phyloP scores from a whole-genome alignment of 2,329 filamentous ascomycete genomes.

The Aureobasidium leucospermi region DNA sequence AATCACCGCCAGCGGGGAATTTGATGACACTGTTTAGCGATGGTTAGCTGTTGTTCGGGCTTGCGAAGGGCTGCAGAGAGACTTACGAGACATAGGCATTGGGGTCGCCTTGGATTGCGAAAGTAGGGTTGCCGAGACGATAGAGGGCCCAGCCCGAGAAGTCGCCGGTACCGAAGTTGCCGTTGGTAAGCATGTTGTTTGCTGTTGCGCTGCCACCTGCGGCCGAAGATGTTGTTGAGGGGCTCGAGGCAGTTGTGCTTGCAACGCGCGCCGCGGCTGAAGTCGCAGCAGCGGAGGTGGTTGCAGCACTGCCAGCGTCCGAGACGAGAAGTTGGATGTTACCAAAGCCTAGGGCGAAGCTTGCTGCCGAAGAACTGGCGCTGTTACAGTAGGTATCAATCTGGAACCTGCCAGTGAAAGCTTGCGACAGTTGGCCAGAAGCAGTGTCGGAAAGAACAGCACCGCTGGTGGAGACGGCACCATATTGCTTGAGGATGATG shows the following conservation, averaged over 20 bases:
- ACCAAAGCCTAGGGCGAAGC: slow-evolving; percentile 7
- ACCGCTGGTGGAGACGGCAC: slow-evolving; percentile 1
- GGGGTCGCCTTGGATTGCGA: slow-evolving; percentile 2
- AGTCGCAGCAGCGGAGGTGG: not conserved
- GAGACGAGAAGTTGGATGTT: slow-evolving; percentile 6
- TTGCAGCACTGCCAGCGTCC: not conserved
- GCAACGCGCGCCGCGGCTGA: not conserved
- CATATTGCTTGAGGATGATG: slow-evolving; percentile 11
- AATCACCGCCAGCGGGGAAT: slow-evolving; percentile 10
- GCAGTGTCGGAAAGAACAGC: not conserved
- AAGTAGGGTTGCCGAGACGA: not conserved
- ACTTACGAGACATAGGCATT: not conserved
- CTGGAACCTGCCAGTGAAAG: slow-evolving; percentile 1
- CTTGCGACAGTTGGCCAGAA: not conserved
- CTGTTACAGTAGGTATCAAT: slow-evolving; percentile 14
- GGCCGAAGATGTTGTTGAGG: not conserved
- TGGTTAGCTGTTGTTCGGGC: not conserved
- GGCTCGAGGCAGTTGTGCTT: not conserved
- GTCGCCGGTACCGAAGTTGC: not conserved
- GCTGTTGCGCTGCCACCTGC: not conserved
- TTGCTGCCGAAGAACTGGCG: not conserved
- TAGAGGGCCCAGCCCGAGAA: slow-evolving; percentile 1
- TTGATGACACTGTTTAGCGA: not conserved
- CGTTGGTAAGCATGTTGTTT: slow-evolving; percentile 6
- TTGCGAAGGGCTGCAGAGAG: not conserved